Evolutionary conservation across 495 filamentous ascomycete species (phyloP), one percentile per base, ranked within the genome.

Genomic region (Astrothelium subdiscretum): DNA sequence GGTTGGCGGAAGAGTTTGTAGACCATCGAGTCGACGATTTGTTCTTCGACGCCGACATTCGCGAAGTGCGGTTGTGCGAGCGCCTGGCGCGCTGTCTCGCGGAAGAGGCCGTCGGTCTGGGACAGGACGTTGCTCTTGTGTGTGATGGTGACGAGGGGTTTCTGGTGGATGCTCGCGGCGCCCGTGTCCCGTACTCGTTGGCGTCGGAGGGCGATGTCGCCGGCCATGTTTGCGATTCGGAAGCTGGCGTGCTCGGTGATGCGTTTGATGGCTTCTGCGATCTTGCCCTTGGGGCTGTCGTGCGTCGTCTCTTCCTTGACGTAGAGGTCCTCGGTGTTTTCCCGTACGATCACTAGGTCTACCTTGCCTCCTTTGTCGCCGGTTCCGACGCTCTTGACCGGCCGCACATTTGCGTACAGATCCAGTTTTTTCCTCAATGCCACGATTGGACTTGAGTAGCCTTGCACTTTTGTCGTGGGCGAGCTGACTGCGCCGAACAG

Each of bases 1-100:
- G 94, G 94, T 76, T 96, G 89, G 18, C 91, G 90, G 85, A 97
- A 97, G 51, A 98, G 86, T 81, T 97, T 97, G 83, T 98, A 98
- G 43, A 97, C 90, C 94, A 98, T 98, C 42, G 85, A 89, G 74
- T 98, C 94, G 62, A 98, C 92, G 67, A 98, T 98, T 80, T 98
- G 94, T 80, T 98, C 94, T 73, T 98, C 95, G 32, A 97, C 78
- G 32, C 70, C 74, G 32, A 96, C 78, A 32, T 70, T 73, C 62
- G 77, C 80, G 26, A 69, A 76, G 27, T 58, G 58, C 4, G 82
- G 67, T 32, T 77, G 79, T 27, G 84, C 80, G 20, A 97, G 88
- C 12, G 88, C 87, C 12, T 75, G 71, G 64, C 85, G 82, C 15
- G 90, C 85, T 10, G 88, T 88, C 70, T 86, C 81, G 59, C 94